A percentile compares a stretch with the other conserved stretches of the same genome.
Evolutionary conservation across 352 stramenopile species (phyloP).

Genomic region (Globisporangium echinulatum): DNA sequence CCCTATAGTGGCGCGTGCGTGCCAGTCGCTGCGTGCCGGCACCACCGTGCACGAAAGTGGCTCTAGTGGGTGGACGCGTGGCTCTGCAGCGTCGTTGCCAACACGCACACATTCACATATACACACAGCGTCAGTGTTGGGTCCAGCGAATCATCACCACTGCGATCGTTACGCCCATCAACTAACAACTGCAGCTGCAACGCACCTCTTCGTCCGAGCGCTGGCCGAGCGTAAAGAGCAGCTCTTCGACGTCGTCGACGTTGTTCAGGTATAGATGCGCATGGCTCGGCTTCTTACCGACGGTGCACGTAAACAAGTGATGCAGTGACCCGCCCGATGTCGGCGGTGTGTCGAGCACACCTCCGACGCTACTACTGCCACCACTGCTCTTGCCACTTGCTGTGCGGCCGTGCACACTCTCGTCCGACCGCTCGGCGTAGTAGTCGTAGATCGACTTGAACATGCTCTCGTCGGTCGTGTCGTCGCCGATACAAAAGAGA

Average conservation of each 20-base stretch:
- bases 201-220: conserved; percentile 16
- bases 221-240: conserved; percentile 60
- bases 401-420: conserved; percentile 55
- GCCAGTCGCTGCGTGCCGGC: no score
- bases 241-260: conserved; percentile 78
- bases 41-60: conserved; percentile 1
- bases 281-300: conserved; percentile 89
- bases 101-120: background rate
- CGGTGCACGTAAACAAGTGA: conserved; percentile 89
- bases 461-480: conserved; percentile 98
- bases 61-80: conserved; percentile 16
- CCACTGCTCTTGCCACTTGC: conserved; percentile 1
- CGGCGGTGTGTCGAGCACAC: conserved; percentile 13
- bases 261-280: conserved; percentile 89
- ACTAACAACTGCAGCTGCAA: background rate
- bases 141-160: background rate
- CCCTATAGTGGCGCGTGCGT: no score
- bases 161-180: background rate
- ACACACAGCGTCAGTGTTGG: background rate
- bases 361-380: conserved; percentile 7
- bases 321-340: conserved; percentile 43
- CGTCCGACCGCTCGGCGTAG: conserved; percentile 81
- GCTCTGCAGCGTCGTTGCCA: conserved; percentile 11
- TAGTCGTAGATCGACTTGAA: conserved; percentile 93
- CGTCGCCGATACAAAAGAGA: conserved; percentile 95